A percentile compares a stretch with the other conserved stretches of the same genome.
Evolutionary conservation across 768 basidiomycete species (phyloP).

Genomic region (Rhodotorula graminis): DNA sequence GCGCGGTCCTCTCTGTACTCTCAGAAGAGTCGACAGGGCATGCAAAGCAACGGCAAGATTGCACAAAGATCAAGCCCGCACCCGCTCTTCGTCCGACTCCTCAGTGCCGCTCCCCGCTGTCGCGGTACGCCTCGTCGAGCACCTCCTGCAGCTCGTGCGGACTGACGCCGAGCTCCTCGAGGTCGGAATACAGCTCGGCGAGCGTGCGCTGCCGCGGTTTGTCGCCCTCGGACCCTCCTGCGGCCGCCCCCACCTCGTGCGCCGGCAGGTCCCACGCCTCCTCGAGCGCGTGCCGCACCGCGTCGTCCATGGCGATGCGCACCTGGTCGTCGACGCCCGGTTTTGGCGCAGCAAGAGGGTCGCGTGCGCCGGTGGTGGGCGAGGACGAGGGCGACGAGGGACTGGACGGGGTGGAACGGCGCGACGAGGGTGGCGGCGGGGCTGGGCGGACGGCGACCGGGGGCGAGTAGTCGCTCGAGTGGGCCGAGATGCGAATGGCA

Average conservation of each 20-base stretch:
- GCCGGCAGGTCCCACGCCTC: slow-evolving; percentile 25
- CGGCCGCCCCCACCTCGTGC: background rate
- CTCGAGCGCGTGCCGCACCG: slow-evolving; percentile 26
- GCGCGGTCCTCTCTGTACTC: too few species aligned
- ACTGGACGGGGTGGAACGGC: background rate
- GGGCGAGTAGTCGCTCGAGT: background rate
- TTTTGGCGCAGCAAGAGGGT: background rate
- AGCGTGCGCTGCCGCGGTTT: slow-evolving; percentile 2
- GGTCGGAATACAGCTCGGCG: slow-evolving; percentile 28
- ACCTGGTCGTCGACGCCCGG: background rate
- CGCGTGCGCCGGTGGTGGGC: background rate
- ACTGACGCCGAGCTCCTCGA: slow-evolving; percentile 22
- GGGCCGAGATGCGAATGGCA: background rate
- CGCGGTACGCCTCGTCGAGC: slow-evolving; percentile 5
- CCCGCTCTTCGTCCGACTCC: too few species aligned
- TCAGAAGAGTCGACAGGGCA: too few species aligned
- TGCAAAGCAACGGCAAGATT: too few species aligned
- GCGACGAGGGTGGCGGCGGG: background rate
- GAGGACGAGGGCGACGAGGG: background rate
- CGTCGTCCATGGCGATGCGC: slow-evolving; percentile 11
- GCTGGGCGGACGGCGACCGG: background rate
- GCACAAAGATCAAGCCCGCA: too few species aligned
- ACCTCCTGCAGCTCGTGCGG: slow-evolving; percentile 23
- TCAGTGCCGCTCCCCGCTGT: background rate
- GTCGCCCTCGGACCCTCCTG: background rate